Evolutionary conservation across 169 alveolate genomes (phyloP), one percentile per base, ranked within the genome.

Genomic region (Plasmodium berghei): DNA sequence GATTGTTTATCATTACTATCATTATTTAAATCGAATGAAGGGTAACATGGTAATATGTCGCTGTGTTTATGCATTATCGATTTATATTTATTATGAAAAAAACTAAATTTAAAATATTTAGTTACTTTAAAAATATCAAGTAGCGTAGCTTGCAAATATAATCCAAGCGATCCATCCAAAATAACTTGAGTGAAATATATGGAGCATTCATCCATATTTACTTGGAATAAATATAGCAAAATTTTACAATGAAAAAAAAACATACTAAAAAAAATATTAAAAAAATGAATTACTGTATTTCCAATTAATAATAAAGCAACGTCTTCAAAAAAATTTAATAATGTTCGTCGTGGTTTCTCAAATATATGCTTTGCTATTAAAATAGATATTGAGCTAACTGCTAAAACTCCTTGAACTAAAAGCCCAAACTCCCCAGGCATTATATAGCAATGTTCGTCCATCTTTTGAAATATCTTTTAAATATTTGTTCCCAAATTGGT

Each of bases 401-500:
- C 93, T 22, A 94, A 67, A 20, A 91, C 45, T 28, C 93, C 61
- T 92, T 93, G 96, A 63, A 94, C 93, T 46, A 91, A 46, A 22
- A 94, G 45, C 3, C 96, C 96, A 45, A 94, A 93, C 16, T 92
- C 63, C 12, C 96, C 96, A 18, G 96, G 96, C 26, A 94, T 48
- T n/a, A 94, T 58, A 56, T 90, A 72, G 45, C 96, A 94, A 85
- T 14, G 75, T 12, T 54, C 72, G 52, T 58, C 48, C 92, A 58
- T 63, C 48, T 46, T 61, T 42, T 1, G 28, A 71, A 34, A 34
- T 3, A 34, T 34, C 42, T 34, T 34, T 34, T 34, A 34, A 34
- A 34, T 34, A 34, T 34, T 34, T 34, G 42, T 34, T 34, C 42
- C 42, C 4, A 8, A 34, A 1, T 3, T 34, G 6, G 8, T 34